Evolutionary conservation across 345 rosid genomes (phyloP), one percentile per base, ranked within the genome.

Genomic region (Pugionium dolabratum): DNA sequence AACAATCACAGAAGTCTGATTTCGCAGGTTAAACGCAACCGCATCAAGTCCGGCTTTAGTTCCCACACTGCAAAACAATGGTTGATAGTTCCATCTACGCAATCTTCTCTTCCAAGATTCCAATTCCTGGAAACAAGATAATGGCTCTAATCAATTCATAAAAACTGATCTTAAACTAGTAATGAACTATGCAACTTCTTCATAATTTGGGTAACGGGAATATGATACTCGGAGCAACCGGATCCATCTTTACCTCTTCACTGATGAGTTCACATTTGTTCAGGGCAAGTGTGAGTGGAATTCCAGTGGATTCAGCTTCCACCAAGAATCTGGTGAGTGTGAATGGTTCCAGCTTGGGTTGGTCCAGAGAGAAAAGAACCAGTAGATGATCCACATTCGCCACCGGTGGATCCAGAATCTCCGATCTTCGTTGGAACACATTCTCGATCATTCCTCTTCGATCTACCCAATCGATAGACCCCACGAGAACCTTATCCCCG

Each of bases 381-480:
- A 88, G 73, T 56, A 91, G 65, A 29, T 84, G 93, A 75, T 86
- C 94, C 42, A 91, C 96, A 74, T 88, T 91, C 27, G 96, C 96
- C n/a, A 91, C 89, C 0, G 97, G 96, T 49, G 96, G 97, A 68
- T 91, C 96, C 30, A 79, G 55, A 54, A 86, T 75, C 84, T 73
- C 88, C 2, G 96, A 73, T 0, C 64, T 64, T 37, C 97, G 81
- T 5, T 81, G 84, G 55, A 85, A 88, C 76, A 86, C 89, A 58
- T 91, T 86, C 85, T 91, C 96, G n/a, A 88, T 91, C 88, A 85
- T 74, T 40, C 90, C 95, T 50, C 96, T 77, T 0, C 86, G 82
- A 47, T 85, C 98, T 46, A 84, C 83, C 98, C 98, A 93, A 79
- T 93, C 97, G 50, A 93, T 81, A 10, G 94, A 85, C 7, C 97